Base-by-base conservation (phyloP, 768 basidiomycete genomes). In the Lactarius trivialis region DNA sequence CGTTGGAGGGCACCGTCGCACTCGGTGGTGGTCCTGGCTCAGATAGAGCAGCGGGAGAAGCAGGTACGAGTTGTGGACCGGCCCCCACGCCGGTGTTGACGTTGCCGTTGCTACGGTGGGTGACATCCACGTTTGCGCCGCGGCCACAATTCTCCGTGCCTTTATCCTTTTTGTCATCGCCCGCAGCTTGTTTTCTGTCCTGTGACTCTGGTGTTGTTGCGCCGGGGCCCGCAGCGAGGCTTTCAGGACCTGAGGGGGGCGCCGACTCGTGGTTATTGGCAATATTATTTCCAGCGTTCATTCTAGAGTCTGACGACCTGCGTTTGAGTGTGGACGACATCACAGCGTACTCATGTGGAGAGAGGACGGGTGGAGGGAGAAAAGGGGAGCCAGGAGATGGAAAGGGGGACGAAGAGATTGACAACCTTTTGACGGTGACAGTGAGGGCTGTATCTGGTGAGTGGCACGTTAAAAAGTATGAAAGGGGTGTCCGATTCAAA, bases 381-480 rank as follows among this genome's bases (percentile, higher is more conserved):
- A 89, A 89, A 0, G 84, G 77, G 6, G 84, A 85, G 0, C 83
- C 82, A 3, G 88, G 88, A 0, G 84, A 85, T 0, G 86, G 86
- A 73, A 80, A 80, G 2, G 79, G 79, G 37, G 76, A 75, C 0
- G 73, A 68, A 19, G 81, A 77, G 24, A 48, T n/a, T 9, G 79
- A 75, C 26, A 75, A 71, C 24, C 72, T 70, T 64, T 81, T 79
- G 37, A 82, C 63, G 32, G 57, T 39, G 36, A 66, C 57, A 11
- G 58, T 65, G 61, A 65, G 65, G 33, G 49, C 19, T 0, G 61
- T 62, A 65, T 64, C 60, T 63, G 55, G n/a, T n/a, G 11, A 24
- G 4, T 45, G 32, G 52, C 24, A 24, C 21, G 50, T 56, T 66
- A 37, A 65, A 36, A 37, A 0, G 49, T 15, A 17, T 24, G 24